A percentile compares a stretch with the other conserved stretches of the same genome.
Conservation (phyloP, 345 rosid genomes). For the Erysimum cheiranthoides region DNA sequence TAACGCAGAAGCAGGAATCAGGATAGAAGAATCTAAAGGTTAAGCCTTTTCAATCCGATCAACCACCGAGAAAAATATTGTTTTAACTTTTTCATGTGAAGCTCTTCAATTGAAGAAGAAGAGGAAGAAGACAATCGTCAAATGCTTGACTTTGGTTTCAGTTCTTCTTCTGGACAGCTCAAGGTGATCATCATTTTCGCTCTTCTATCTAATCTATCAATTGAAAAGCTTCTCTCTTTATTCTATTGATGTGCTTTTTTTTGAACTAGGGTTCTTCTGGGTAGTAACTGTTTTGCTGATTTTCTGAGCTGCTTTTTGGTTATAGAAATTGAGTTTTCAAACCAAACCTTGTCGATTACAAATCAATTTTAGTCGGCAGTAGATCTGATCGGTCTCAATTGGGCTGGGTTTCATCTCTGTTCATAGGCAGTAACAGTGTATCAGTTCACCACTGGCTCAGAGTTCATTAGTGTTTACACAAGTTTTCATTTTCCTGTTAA, state of each 20-base stretch:
- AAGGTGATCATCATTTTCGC: constrained; percentile 44
- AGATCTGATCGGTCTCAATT: constrained; percentile 43
- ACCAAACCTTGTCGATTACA: constrained; percentile 3
- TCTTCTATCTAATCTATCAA: not conserved
- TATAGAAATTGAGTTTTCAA: constrained; percentile 22
- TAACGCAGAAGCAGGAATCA: constrained; percentile 11
- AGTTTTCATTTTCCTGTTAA: constrained; percentile 18
- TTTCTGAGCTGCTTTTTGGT: constrained; percentile 20
- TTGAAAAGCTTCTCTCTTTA: constrained; percentile 3
- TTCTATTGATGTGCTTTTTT: constrained; percentile 12
- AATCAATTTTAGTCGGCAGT: constrained; percentile 14
- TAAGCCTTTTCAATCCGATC: constrained; percentile 29
- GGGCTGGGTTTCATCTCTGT: constrained; percentile 4
- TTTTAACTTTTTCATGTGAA: not conserved
- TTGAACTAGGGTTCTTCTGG: constrained; percentile 45
- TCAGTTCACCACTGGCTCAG: constrained; percentile 16
- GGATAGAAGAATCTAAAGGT: constrained; percentile 2
- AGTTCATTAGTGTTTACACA: not conserved
- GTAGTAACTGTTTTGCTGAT: constrained; percentile 29
- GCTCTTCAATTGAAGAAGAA: constrained; percentile 32
- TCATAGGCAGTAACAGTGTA: constrained; percentile 10
- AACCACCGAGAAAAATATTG: not conserved
- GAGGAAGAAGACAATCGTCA: constrained; percentile 32
- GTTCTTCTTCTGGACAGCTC: constrained; percentile 40
- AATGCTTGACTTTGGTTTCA: constrained; percentile 48